A percentile compares a stretch with the other conserved stretches of the same genome.
These are phyloP conservation scores for Aspergillus pseudoglaucus DNA, from an alignment of 2,329 filamentous ascomycete genomes.

Conservation along the genomic window DNA sequence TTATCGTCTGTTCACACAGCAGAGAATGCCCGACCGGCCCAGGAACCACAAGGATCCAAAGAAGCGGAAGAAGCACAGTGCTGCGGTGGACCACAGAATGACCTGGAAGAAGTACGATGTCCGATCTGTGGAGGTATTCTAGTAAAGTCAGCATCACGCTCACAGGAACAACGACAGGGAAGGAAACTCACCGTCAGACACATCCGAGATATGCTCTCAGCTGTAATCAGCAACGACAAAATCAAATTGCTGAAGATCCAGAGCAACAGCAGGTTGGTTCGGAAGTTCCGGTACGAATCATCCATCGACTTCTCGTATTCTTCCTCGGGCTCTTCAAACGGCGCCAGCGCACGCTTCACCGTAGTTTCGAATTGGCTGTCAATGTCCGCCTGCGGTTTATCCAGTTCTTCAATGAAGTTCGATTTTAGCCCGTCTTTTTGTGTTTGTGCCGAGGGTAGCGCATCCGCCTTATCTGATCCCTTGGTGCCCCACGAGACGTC, in stretches of 20 bases:
- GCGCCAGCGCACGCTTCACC: constrained; percentile 82
- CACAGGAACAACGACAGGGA: not conserved
- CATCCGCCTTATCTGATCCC: constrained; percentile 88
- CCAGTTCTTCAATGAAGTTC: constrained; percentile 83
- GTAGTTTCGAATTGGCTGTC: constrained; percentile 93
- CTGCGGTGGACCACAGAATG: constrained; percentile 79
- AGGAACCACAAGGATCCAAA: constrained; percentile 87
- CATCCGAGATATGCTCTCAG: constrained; percentile 72
- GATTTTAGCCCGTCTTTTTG: constrained; percentile 83
- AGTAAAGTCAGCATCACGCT: constrained; percentile 1
- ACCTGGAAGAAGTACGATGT: constrained; percentile 87
- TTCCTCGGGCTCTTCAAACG: constrained; percentile 68
- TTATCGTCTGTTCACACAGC: constrained; percentile 77
- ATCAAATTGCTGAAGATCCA: constrained; percentile 93
- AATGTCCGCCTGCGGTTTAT: constrained; percentile 93
- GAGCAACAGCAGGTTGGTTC: constrained; percentile 79
- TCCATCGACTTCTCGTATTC: constrained; percentile 78
- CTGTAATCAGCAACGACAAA: constrained; percentile 77
- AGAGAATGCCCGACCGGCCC: constrained; percentile 86
- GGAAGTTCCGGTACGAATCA: constrained; percentile 97
- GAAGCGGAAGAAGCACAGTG: constrained; percentile 77
- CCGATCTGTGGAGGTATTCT: constrained; percentile 61
- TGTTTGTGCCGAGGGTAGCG: constrained; percentile 77
- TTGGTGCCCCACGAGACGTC: constrained; percentile 99
- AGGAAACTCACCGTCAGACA: constrained; percentile 68